Conservation (phyloP, 2,329 filamentous ascomycete species). For the Lecanicillium sp. region DNA sequence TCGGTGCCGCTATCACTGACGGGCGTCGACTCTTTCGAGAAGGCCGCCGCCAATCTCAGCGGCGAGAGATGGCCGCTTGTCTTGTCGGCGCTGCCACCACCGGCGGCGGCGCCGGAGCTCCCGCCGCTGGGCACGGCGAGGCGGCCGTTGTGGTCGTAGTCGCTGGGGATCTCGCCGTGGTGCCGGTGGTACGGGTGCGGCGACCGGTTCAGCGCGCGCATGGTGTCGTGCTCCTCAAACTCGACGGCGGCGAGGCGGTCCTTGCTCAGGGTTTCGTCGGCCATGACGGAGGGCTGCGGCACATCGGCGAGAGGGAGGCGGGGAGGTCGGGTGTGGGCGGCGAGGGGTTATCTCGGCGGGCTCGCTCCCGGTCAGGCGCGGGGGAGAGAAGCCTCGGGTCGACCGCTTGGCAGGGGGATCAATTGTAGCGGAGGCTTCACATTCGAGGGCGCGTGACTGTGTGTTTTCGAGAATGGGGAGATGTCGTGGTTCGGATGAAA, state of each 20-base stretch:
- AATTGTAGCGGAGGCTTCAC: no score
- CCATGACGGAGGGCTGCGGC: constrained; percentile 35
- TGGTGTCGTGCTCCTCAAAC: constrained; percentile 29
- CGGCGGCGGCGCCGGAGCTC: constrained; percentile 15
- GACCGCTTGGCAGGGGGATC: no score
- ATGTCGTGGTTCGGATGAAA: background rate
- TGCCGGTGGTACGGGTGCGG: constrained; percentile 64
- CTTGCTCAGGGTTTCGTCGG: constrained; percentile 38
- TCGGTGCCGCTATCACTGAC: constrained; percentile 90
- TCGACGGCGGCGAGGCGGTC: constrained; percentile 28
- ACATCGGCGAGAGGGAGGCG: background rate
- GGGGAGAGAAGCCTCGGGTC: no score
- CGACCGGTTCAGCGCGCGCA: constrained; percentile 52
- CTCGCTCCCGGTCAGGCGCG: no score
- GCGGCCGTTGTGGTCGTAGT: constrained; percentile 35
- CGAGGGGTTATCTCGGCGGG: no score
- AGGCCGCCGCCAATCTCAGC: constrained; percentile 23
- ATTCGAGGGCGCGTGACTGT: no score
- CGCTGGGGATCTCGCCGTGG: constrained; percentile 48
- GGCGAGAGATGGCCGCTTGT: constrained; percentile 20
- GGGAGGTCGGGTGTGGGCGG: background rate
- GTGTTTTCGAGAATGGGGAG: no score
- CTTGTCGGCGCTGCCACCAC: background rate
- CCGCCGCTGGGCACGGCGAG: constrained; percentile 21
- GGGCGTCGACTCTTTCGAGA: constrained; percentile 49